Conservation (phyloP, 1,139 yeast genomes). For the Geotrichum aggregatum region DNA sequence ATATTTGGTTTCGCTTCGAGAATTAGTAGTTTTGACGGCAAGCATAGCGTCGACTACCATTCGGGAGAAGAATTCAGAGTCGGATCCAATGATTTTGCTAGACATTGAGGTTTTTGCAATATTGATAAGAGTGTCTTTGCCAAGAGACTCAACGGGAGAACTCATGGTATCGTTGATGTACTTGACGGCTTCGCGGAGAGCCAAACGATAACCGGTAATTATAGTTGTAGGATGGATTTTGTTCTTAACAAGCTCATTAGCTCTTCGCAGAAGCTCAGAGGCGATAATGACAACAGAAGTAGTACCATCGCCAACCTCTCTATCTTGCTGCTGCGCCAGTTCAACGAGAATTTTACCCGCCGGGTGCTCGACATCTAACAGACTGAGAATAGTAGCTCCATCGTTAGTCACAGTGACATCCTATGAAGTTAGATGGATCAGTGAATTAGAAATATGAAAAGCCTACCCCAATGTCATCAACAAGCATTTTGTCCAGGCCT, state of each 20-base stretch:
- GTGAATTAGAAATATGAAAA: background rate
- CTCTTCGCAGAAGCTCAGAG: conserved; percentile 83
- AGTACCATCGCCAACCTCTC: conserved; percentile 97
- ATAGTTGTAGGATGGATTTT: conserved; percentile 97
- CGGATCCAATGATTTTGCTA: conserved; percentile 93
- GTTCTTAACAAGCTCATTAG: conserved; percentile 88
- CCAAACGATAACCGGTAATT: conserved; percentile 92
- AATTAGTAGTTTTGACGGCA: conserved; percentile 87
- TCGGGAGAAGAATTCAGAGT: conserved; percentile 81
- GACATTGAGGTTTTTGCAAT: conserved; percentile 98
- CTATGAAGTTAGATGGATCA: conserved; percentile 15
- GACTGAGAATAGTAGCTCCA: conserved; percentile 90
- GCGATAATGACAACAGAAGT: conserved; percentile 93
- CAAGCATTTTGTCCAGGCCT: conserved; percentile 96
- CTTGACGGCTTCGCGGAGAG: conserved; percentile 85
- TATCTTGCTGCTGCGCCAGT: conserved; percentile 96
- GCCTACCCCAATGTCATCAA: conserved; percentile 82
- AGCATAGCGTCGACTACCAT: conserved; percentile 94
- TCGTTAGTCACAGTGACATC: conserved; percentile 98
- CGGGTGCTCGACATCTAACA: conserved; percentile 96
- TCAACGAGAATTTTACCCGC: conserved; percentile 97
- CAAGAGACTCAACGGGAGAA: conserved; percentile 72
- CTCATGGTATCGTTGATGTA: conserved; percentile 84
- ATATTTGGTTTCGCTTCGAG: conserved; percentile 83
- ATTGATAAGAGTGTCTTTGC: conserved; percentile 70